phyloP scores from a whole-genome alignment of 331 rosid genomes.

The Pyracantha coccinea region DNA sequence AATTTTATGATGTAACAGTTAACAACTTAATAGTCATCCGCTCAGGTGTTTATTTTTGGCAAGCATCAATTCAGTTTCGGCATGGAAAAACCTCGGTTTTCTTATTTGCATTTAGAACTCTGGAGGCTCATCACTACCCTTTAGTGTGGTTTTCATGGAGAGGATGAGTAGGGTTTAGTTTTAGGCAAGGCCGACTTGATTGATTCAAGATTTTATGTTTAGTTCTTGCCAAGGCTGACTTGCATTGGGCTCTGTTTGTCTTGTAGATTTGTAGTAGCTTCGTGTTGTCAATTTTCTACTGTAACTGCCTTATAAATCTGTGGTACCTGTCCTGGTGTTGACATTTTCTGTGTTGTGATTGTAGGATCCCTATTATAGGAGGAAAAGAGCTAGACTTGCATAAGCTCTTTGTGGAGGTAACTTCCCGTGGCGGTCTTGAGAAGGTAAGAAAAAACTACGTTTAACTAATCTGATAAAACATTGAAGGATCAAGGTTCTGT shows the following conservation, averaged over 20 bases:
- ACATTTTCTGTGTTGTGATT: background rate
- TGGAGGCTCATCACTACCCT: background rate
- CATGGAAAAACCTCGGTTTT: background rate
- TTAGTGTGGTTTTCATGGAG: background rate
- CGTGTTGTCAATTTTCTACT: background rate
- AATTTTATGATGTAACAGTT: background rate
- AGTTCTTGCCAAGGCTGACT: background rate
- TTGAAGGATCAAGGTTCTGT: background rate
- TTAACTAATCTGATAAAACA: background rate
- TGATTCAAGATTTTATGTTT: background rate
- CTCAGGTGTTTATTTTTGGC: background rate
- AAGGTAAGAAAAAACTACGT: slow-evolving; percentile 38
- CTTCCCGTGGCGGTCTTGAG: slow-evolving; percentile 73
- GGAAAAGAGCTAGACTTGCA: slow-evolving; percentile 81
- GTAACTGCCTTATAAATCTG: background rate
- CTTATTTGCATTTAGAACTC: background rate
- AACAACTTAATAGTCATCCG: background rate
- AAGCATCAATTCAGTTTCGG: background rate
- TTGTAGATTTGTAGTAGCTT: background rate
- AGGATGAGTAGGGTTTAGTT: background rate
- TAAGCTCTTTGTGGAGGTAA: slow-evolving; percentile 70
- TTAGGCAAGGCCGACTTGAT: background rate
- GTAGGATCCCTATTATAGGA: slow-evolving; percentile 78
- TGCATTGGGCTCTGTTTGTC: background rate
- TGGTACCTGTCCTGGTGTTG: background rate